phyloP scores from a whole-genome alignment of 768 basidiomycete genomes.

The Austroboletus eburneus region DNA sequence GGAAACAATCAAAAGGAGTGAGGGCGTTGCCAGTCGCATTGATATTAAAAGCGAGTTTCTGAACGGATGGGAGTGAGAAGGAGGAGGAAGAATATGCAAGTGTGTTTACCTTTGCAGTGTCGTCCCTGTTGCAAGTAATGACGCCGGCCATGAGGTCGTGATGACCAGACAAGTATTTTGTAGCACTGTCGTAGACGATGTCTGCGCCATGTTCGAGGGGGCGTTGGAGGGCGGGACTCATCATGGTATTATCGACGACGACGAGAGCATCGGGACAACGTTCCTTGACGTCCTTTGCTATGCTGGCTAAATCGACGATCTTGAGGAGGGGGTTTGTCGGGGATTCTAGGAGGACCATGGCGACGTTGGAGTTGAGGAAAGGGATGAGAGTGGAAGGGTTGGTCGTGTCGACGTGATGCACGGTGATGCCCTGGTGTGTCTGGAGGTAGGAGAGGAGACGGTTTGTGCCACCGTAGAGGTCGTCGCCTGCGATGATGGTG shows the following conservation, averaged over 20 bases:
- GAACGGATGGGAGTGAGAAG: slow-evolving; percentile 4
- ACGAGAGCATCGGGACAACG: slow-evolving; percentile 75
- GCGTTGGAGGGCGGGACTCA: slow-evolving; percentile 96
- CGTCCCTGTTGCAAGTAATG: slow-evolving; percentile 88
- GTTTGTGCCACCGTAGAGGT: slow-evolving; percentile 97
- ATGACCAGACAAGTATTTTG: slow-evolving; percentile 96
- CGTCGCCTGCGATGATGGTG: slow-evolving; percentile 94
- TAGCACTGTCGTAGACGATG: slow-evolving; percentile 96
- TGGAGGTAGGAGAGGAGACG: slow-evolving; percentile 87
- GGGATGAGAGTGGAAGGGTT: slow-evolving; percentile 58
- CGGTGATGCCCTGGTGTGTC: slow-evolving; percentile 81
- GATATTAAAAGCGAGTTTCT: slow-evolving; percentile 89
- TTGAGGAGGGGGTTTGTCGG: slow-evolving; percentile 98
- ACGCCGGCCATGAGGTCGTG: slow-evolving; percentile 99
- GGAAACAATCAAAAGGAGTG: slow-evolving; percentile 93
- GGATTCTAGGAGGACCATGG: slow-evolving; percentile 95
- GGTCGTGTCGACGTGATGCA: slow-evolving; percentile 94
- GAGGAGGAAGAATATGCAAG: not conserved
- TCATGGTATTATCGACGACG: slow-evolving; percentile 99
- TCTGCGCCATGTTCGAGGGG: slow-evolving; percentile 96
- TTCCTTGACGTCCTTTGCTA: slow-evolving; percentile 81
- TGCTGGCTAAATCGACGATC: slow-evolving; percentile 83
- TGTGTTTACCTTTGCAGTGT: slow-evolving; percentile 68
- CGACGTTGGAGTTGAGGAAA: slow-evolving; percentile 62
- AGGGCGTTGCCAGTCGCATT: slow-evolving; percentile 93